phyloP scores from a whole-genome alignment of 495 filamentous ascomycete genomes.

The Opeltia flavorubescens region DNA sequence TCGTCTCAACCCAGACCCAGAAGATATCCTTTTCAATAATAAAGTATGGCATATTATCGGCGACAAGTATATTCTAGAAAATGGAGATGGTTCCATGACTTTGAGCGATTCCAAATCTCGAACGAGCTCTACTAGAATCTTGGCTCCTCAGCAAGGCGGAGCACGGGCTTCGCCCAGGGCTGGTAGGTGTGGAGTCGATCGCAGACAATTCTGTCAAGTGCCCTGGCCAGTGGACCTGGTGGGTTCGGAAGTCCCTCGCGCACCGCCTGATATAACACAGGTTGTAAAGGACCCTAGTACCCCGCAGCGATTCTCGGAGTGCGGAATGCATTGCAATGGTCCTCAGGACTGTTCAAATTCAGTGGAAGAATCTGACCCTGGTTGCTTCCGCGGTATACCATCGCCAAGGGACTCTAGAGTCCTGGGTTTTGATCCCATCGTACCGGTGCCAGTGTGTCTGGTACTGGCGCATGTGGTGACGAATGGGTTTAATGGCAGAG shows the following conservation, averaged over 20 bases:
- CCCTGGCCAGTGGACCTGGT: neutral
- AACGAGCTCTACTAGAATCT: neutral
- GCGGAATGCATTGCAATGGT: slow-evolving; percentile 2
- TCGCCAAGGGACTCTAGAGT: neutral
- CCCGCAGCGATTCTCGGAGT: neutral
- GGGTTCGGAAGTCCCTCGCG: neutral
- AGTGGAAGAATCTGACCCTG: neutral
- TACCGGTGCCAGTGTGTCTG: slow-evolving; percentile 1
- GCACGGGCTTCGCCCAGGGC: neutral
- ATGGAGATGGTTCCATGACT: neutral
- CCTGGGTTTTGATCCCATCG: slow-evolving; percentile 1
- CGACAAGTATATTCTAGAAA: neutral
- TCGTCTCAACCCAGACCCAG: neutral
- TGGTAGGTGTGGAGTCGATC: slow-evolving; percentile 4
- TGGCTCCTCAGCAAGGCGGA: neutral
- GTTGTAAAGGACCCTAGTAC: neutral
- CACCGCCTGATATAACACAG: slow-evolving; percentile 1
- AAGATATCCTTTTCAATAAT: neutral
- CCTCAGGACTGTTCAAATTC: neutral
- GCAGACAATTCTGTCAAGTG: slow-evolving; percentile 4
- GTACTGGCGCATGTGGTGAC: slow-evolving; percentile 2
- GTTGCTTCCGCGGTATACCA: slow-evolving; percentile 5
- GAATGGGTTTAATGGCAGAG: neutral
- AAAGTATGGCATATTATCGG: neutral
- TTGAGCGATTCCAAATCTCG: neutral